Evolutionary conservation across 164 flowering plant genomes (phyloP).

Genomic region (Nymphaea colorata): DNA sequence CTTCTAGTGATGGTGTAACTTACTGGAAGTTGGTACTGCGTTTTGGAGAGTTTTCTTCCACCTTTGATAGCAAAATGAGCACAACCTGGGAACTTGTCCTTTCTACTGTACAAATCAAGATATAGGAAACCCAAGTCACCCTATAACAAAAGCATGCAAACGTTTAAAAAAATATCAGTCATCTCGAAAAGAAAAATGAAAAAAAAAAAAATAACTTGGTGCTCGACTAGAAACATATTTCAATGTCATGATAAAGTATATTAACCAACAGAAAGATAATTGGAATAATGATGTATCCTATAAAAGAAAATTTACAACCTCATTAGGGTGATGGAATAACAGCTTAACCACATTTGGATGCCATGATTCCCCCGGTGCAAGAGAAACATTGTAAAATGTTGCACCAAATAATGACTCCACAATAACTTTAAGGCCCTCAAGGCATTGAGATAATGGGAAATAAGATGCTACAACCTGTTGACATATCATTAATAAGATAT

Average conservation of each 20-base stretch:
- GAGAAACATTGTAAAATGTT: constrained; percentile 42
- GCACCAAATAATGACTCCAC: constrained; percentile 87
- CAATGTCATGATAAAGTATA: no score
- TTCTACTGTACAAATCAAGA: constrained; percentile 84
- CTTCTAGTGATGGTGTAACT: constrained; percentile 10
- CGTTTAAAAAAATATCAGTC: neutral
- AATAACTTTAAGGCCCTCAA: constrained; percentile 77
- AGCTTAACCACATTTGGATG: constrained; percentile 83
- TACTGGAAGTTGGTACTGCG: constrained; percentile 96
- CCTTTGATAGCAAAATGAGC: constrained; percentile 98
- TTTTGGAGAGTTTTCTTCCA: constrained; percentile 65
- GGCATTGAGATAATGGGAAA: constrained; percentile 74
- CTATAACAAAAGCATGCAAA: constrained; percentile 23
- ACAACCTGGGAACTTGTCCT: constrained; percentile 86
- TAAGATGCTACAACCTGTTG: constrained; percentile 73
- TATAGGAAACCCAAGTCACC: constrained; percentile 90
- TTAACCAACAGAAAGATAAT: no score
- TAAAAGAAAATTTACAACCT: constrained; percentile 30
- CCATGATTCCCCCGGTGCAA: constrained; percentile 95
- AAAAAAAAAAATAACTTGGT: neutral
- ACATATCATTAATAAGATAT: constrained; percentile 1
- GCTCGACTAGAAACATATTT: neutral
- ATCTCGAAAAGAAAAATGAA: neutral
- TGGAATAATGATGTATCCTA: no score
- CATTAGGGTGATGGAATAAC: constrained; percentile 83